Conservation (phyloP, 2,329 filamentous ascomycete species). For the Huntiella moniliformis region DNA sequence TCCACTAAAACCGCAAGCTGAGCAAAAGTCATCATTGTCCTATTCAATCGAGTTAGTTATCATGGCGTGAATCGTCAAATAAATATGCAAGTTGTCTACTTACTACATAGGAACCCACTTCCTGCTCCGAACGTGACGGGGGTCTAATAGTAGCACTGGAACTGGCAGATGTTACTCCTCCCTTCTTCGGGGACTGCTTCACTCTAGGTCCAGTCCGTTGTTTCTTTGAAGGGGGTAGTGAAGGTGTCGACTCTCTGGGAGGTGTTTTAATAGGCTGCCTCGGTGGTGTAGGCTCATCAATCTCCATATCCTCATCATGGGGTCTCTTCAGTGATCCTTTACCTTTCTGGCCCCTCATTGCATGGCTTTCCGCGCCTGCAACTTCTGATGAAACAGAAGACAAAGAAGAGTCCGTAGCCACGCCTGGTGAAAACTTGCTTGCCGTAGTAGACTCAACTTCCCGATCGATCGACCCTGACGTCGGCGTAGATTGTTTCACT, state of each 20-base stretch:
- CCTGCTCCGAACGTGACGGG: conserved; percentile 23
- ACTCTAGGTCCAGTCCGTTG: conserved; percentile 42
- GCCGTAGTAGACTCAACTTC: conserved; percentile 5
- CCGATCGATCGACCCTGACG: conserved; percentile 3
- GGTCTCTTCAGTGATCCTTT: conserved; percentile 31
- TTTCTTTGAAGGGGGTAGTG: conserved; percentile 37
- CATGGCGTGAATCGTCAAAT: background rate
- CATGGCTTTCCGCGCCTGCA: background rate
- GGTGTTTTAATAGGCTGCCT: conserved; percentile 27
- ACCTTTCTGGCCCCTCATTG: conserved; percentile 1
- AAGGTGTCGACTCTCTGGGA: conserved; percentile 43
- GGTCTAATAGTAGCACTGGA: conserved; percentile 46
- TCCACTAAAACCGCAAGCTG: conserved; percentile 65
- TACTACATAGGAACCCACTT: conserved; percentile 28
- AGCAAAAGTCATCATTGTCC: conserved; percentile 84
- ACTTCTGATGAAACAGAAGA: conserved; percentile 1
- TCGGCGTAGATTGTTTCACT: background rate
- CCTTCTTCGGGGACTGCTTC: conserved; percentile 64
- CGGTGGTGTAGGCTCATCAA: conserved; percentile 28
- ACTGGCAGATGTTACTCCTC: conserved; percentile 40
- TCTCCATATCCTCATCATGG: conserved; percentile 34
- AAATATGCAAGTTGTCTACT: conserved; percentile 15
- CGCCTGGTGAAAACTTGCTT: background rate
- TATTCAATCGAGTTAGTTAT: conserved; percentile 15
- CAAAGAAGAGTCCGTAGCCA: conserved; percentile 5